Base-by-base conservation (phyloP, 176 grass and related monocot species). In the Juncus effusus region DNA sequence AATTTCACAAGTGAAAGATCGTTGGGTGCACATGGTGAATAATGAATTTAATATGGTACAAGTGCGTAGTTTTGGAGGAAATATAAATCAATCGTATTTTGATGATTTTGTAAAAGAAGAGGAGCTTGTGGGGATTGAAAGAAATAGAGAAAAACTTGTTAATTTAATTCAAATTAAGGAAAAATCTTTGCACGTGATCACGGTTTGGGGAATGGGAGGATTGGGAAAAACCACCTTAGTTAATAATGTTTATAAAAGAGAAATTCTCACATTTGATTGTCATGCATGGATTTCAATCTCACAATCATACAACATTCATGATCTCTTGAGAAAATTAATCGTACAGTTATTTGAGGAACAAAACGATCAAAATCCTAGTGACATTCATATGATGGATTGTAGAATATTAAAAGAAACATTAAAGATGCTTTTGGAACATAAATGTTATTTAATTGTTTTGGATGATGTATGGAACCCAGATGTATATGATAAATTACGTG, bases 121-220 rank as follows among this genome's bases (percentile, higher is more conserved):
- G 42, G 16, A 68, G 14, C 15, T 77, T n/a, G 38, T 77, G 0
- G 63, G 63, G 4, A 35, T 77, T 3, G 40, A 59, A 14, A 35
- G 56, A 3, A 4, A 42, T 14, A 77, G 15, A 3, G 38, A 69
- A 36, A 40, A 38, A 0, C 13, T 77, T 11, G 42, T 15, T n/a
- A 5, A 77, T 65, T 69, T 52, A 40, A 7, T 69, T 13, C 36
- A 10, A 47, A 8, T 14, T 1, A 6, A 54, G 39, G 19, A 53
- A 9, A 4, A 36, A 64, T 36, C 4, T 28, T 68, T 40, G 4
- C 42, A 49, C n/a, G 45, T 79, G 37, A 51, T 79, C 19, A 63
- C 77, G 2, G 10, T 79, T 2, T 79, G 36, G 3, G 77, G 77
- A 61, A 79, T 79, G 77, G 67, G 77, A 15, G 77, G 67, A 10